Base-by-base conservation (phyloP, 1,139 yeast species). In the Yamadazyma atmosphaerica region DNA sequence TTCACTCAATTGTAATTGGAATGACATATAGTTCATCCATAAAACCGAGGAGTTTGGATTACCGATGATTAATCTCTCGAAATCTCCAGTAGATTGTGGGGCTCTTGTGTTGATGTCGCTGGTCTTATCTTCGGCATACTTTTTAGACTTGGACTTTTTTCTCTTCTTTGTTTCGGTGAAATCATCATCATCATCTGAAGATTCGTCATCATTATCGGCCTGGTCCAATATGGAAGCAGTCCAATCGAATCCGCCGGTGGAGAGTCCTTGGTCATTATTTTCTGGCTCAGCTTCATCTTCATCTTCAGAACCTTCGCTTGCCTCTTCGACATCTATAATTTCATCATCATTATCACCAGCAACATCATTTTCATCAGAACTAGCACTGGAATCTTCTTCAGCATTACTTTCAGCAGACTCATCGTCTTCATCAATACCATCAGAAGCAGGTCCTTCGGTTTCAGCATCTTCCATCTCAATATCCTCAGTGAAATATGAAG, bases 1-100 rank as follows among this genome's bases (percentile, higher is more conserved):
- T 60, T 92, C 98, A 69, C 96, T 86, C 49, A 92, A 73, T 62
- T 90, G 96, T 49, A 92, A 74, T 65, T 89, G 96, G 85, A 90
- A 92, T 3, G 98, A 92, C 97, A 94, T 92, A 64, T 86, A 92
- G 64, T 90, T 88, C 88, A 92, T 90, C 98, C 98, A 92, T 49
- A 89, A 67, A 36, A 90, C 79, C 1, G 98, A 90, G 2, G 96
- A 87, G 67, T 88, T 86, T 40, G 98, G 98, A 56, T 86, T 85
- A 56, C 97, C 95, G 43, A 92, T 77, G 40, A 92, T 74, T 48
- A 92, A 68, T 54, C 98, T 80, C 64, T 92, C 99, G 56, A 88
- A 92, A 63, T 92, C 99, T 40, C 82, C 68, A 34, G 82, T 84
- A 38, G 97, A 88, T 61, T 90, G 95, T 27, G 98, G 98, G 10